Base-by-base conservation (phyloP, 192 early-diverging fungal genomes). In the Coemansia asiatica region DNA sequence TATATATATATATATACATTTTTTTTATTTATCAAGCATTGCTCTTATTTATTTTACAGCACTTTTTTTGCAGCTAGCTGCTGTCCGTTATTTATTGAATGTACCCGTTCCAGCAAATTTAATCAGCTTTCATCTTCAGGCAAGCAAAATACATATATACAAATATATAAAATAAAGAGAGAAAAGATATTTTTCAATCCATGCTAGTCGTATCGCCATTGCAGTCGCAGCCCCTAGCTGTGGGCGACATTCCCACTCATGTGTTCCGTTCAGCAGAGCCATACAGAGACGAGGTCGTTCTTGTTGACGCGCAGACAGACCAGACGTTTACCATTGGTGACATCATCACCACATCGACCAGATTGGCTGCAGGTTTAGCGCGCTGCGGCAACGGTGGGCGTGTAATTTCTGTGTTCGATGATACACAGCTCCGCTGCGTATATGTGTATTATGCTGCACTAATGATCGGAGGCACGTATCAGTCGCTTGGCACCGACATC, bases 141-240 rank as follows among this genome's bases (percentile, higher is more conserved):
- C n/a, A n/a, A n/a, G n/a, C n/a, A n/a, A n/a, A n/a, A n/a, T n/a
- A n/a, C n/a, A n/a, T n/a, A n/a, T n/a, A n/a, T n/a, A n/a, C n/a
- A n/a, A n/a, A n/a, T n/a, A n/a, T n/a, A n/a, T n/a, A n/a, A n/a
- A n/a, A n/a, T n/a, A n/a, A 49, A n/a, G 10, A 21, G 46, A 21
- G 6, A 35, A 35, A 8, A 6, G 29, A n/a, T 57, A 5, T 57
- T 57, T 50, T 31, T n/a, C 13, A 59, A 26, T 28, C 16, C 46
- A 81, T 81, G 79, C 49, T 74, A 49, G 70, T 81, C 40, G 70
- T 63, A 44, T 81, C 79, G 40, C 79, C 79, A 16, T 31, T 81
- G 60, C 73, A 51, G 56, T 67, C 67, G 23, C 59, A 61, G 23
- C 55, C 69, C 16, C 29, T 72, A 54, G 73, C 73, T 2, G 55